Evolutionary conservation across 1,139 yeast species (phyloP), one percentile per base, ranked within the genome.

Genomic region (Lodderomyces elongisporus): DNA sequence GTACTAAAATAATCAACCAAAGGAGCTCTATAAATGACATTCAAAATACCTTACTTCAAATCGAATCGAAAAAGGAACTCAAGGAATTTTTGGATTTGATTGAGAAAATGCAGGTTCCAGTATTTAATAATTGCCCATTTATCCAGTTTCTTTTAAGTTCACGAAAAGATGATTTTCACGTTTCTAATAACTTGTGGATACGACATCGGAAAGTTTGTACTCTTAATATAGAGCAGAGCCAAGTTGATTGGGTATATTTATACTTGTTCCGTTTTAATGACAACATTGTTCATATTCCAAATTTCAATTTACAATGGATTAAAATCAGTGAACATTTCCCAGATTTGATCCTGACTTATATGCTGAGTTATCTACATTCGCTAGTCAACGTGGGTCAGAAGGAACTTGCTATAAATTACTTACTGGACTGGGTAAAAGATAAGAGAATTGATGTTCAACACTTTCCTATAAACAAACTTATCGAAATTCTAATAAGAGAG

Each of bases 321-420:
- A 14, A 21, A 15, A 25, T 27, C 9, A 8, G n/a, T 16, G n/a
- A n/a, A 5, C 9, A 25, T 4, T 10, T 8, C 15, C 18, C 17
- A 5, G 17, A 21, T 4, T 6, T 26, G 14, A n/a, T 26, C n/a
- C 14, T 15, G 10, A n/a, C 28, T 13, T 33, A 31, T n/a, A 17
- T 22, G 5, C 33, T 31, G 33, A 31, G 33, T 17, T 31, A 25
- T 16, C n/a, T 31, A n/a, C 13, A 24, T 17, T 25, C 27, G 33
- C 14, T 31, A 14, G 5, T 31, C 8, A 31, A 31, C 14, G 25
- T 28, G 13, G 17, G 14, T 7, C 33, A 31, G 9, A 8, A 3
- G 9, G 17, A 31, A 7, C 13, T 25, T 13, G 33, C 29, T n/a
- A 17, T 15, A 17, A 12, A 15, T 9, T 18, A 31, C 17, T 18